phyloP scores from a whole-genome alignment of 345 rosid species.

The Bruguiera gymnorhiza region DNA sequence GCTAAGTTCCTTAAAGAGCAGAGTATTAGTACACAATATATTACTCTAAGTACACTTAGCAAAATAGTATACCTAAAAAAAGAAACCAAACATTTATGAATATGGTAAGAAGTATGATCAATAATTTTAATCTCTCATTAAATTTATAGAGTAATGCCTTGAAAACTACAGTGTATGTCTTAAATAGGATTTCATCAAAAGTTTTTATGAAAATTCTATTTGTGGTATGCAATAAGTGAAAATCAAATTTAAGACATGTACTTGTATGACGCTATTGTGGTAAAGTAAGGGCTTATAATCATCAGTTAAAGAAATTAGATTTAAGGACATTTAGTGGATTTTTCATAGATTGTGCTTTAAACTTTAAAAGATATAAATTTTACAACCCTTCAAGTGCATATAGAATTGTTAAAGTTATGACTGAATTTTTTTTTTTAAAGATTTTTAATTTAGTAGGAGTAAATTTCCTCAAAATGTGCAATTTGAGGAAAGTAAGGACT shows the following conservation, averaged over 20 bases:
- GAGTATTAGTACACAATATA: not conserved
- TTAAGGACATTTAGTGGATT: not conserved
- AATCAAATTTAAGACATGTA: conserved; percentile 1
- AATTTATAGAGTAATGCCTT: not conserved
- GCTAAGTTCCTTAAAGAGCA: not conserved
- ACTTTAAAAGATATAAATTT: not conserved
- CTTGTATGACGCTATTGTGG: not conserved
- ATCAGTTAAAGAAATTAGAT: not conserved
- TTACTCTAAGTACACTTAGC: not conserved
- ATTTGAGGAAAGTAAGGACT: not conserved
- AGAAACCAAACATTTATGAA: not conserved
- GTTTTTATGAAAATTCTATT: not conserved
- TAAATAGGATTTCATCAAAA: not conserved
- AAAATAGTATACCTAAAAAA: not conserved
- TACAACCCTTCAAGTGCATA: not conserved
- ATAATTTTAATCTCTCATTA: not conserved
- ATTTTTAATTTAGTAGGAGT: not conserved
- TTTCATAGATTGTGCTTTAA: too few species aligned
- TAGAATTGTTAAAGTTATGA: not conserved
- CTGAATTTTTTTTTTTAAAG: not conserved
- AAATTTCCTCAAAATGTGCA: not conserved
- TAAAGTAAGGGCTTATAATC: conserved; percentile 6
- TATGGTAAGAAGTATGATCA: not conserved
- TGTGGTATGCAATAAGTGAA: conserved; percentile 8
- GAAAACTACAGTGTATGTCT: not conserved